A percentile compares a stretch with the other conserved stretches of the same genome.
Evolutionary conservation across 2,329 filamentous ascomycete genomes (phyloP).

Genomic region (Cladosporium sp.): DNA sequence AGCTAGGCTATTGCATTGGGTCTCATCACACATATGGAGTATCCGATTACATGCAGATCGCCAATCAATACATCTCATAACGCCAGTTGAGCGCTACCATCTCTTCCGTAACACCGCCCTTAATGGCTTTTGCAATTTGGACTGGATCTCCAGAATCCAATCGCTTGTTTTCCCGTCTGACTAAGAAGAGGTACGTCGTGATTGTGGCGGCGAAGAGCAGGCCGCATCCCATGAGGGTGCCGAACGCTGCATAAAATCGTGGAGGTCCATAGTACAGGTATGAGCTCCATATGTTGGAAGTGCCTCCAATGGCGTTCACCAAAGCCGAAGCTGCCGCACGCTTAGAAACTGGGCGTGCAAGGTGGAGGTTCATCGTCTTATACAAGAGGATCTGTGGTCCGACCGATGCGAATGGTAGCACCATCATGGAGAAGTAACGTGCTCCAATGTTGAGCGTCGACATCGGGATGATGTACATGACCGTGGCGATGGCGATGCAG

Average conservation of each 20-base stretch:
- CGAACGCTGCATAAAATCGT: slow-evolving; percentile 42
- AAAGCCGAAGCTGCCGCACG: slow-evolving; percentile 41
- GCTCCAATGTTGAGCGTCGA: slow-evolving; percentile 28
- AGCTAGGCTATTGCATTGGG: too few relatives aligned
- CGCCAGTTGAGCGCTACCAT: slow-evolving; percentile 42
- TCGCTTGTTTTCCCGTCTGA: slow-evolving; percentile 37
- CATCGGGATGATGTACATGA: slow-evolving; percentile 27
- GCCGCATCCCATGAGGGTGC: slow-evolving; percentile 34
- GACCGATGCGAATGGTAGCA: slow-evolving; percentile 36
- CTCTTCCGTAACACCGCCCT: slow-evolving; percentile 41
- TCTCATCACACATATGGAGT: too few relatives aligned
- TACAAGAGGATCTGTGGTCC: slow-evolving; percentile 39
- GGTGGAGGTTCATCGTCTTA: slow-evolving; percentile 39
- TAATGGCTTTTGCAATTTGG: slow-evolving; percentile 37
- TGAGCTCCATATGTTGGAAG: slow-evolving; percentile 40
- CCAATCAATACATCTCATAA: slow-evolving; percentile 38
- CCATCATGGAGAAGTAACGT: slow-evolving; percentile 28
- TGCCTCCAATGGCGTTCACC: slow-evolving; percentile 38
- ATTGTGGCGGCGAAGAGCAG: slow-evolving; percentile 33
- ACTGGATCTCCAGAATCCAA: slow-evolving; percentile 36
- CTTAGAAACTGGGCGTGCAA: slow-evolving; percentile 39
- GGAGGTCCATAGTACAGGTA: slow-evolving; percentile 37
- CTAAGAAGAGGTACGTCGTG: slow-evolving; percentile 36
- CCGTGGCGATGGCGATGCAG: slow-evolving; percentile 23
- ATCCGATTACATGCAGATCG: neutral